Conservation (phyloP, 148 eudicot genomes). For the Chenopodium suecicum region DNA sequence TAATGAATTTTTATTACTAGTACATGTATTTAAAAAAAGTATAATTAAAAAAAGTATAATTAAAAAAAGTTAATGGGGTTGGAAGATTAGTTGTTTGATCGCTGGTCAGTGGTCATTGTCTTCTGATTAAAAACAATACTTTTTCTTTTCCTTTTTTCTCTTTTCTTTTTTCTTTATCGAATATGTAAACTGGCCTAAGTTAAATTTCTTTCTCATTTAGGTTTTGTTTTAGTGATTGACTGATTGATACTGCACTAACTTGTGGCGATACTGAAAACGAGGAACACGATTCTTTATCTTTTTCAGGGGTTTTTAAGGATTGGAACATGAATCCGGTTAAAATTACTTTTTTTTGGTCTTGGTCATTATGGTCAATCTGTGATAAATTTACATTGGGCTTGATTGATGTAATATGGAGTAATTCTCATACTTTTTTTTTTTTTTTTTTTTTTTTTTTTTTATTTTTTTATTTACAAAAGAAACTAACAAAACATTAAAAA, state of each 20-base stretch:
- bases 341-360: too few species aligned
- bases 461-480: too few species aligned
- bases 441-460: too few species aligned
- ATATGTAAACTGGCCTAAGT: neutral
- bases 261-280: neutral
- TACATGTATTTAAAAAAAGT: neutral
- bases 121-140: neutral
- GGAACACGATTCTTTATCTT: neutral
- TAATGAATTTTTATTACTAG: too few species aligned
- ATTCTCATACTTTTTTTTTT: too few species aligned
- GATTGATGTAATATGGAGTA: too few species aligned
- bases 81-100: conserved; percentile 12
- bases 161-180: neutral
- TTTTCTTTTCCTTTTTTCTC: too few species aligned
- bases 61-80: neutral
- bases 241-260: neutral
- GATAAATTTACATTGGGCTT: too few species aligned
- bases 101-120: conserved; percentile 16
- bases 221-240: neutral
- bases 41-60: neutral
- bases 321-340: too few species aligned
- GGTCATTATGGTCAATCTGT: too few species aligned
- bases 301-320: too few species aligned
- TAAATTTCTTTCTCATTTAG: neutral
- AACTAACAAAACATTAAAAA: too few species aligned